Evolutionary conservation across 495 filamentous ascomycete genomes (phyloP), one percentile per base, ranked within the genome.

Genomic region (Aspergillus asperescens): DNA sequence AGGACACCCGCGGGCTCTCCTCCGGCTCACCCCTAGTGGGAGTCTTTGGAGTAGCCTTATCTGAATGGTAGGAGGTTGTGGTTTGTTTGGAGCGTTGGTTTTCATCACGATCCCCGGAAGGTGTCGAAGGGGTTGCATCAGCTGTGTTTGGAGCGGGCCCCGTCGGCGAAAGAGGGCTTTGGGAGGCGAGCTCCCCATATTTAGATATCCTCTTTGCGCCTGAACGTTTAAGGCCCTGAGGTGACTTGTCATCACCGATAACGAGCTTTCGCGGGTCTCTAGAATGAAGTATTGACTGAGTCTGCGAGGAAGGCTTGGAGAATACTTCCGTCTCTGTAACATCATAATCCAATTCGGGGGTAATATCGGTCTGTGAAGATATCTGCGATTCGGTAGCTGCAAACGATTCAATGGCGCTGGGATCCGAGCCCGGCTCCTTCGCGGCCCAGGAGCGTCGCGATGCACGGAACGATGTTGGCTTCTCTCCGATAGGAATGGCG

Each of bases 401-500:
- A 44, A 64, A 62, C 25, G 68, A 68, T 28, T 63, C 63, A 27
- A 70, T 51, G 7, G 67, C 70, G 49, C 70, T 73, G 12, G 64
- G 67, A 12, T 74, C 67, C 15, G 70, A 70, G n/a, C 58, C 61
- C 4, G 67, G 62, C 18, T 68, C 68, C 29, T 66, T 68, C 5
- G 63, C 55, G 1, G 63, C 60, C 44, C 61, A 55, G 27, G 71
- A 71, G 35, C 67, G 67, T 35, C 69, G 65, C 31, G 62, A 62
- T 22, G 57, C 39, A 32, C 60, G 58, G 28, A 53, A 55, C 0
- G 32, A 35, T 16, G 48, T 49, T 12, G 76, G 72, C 54, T 72
- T 79, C 64, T 90, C 89, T n/a, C 89, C 88, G 53, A 92, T 83
- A 7, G 89, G 89, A 27, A 88, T 74, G 43, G 88, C 82, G 38